Evolutionary conservation across 2,329 filamentous ascomycete species (phyloP), one percentile per base, ranked within the genome.

Genomic region (Exophiala mesophila): DNA sequence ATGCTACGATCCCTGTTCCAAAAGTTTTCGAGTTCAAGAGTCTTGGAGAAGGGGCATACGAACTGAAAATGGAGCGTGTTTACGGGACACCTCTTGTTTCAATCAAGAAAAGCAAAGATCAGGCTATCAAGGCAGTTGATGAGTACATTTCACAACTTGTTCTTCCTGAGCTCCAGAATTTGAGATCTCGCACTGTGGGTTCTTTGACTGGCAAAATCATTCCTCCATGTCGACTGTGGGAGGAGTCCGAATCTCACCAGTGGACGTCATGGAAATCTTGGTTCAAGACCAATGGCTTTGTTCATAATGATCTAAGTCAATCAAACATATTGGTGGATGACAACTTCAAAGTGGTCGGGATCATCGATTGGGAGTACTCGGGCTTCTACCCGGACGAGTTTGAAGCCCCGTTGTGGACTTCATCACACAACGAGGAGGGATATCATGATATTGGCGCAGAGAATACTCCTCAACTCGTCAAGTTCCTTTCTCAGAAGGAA

Each of bases 301-400:
- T 39, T 9, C 36, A 39, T 18, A 39, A 39, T 30, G 36, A 39
- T 39, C 36, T 39, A 19, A 28, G 26, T 19, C 36, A 32, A 30
- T 15, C 29, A 32, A 39, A 32, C 29, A 32, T 39, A 39, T 28
- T 39, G 15, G 36, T 32, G 15, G 36, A 39, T 28, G 24, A 39
- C 24, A 32, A 39, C 36, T 39, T 39, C 26, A 47, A 54, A 37
- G 39, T 61, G 8, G 55, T 50, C 31, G 55, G 58, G 6, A 55
- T 60, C 28, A 55, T 63, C 39, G 58, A 62, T 35, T 62, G 58
- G 59, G 59, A 61, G 24, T 37, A 58, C 30, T 54, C 56, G 38
- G 58, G 58, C 4, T 62, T 61, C 31, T 62, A 62, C 44, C 58
- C 59, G 2, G 44, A 44, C 8, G 58, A 58, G 24, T 53, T 59